Conservation (phyloP, 768 basidiomycete species). For the Rhodosporidiobolus odoratus region DNA sequence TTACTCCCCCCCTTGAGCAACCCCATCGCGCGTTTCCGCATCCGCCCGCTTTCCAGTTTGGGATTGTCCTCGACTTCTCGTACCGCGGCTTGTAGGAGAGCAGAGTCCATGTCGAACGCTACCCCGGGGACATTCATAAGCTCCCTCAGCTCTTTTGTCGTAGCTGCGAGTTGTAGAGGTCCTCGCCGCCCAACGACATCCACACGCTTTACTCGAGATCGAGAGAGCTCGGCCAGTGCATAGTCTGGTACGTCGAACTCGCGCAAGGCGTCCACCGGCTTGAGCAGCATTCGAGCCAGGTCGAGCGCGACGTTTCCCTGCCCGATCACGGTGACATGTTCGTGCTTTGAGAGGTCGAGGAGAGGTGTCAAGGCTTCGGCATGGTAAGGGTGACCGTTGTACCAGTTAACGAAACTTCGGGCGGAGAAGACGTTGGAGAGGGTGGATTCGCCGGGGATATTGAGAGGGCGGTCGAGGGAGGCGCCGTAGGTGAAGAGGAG, state of each 20-base stretch:
- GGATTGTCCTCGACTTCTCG: conserved; percentile 34
- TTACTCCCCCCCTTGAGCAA: conserved; percentile 45
- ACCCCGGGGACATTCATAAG: conserved; percentile 62
- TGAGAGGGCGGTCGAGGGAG: conserved; percentile 56
- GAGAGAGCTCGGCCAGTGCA: conserved; percentile 63
- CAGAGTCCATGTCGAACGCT: conserved; percentile 52
- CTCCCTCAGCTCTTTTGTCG: conserved; percentile 87
- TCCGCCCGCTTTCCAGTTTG: conserved; percentile 43
- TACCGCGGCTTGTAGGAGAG: conserved; percentile 42
- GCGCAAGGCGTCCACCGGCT: conserved; percentile 57
- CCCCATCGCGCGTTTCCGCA: conserved; percentile 48
- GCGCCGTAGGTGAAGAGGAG: conserved; percentile 83
- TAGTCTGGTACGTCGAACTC: conserved; percentile 71
- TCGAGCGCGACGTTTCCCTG: conserved; percentile 95
- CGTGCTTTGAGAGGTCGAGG: conserved; percentile 55
- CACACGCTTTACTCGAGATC: conserved; percentile 65
- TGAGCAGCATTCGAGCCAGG: conserved; percentile 81
- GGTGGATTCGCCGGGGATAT: conserved; percentile 51
- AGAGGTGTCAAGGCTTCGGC: conserved; percentile 50
- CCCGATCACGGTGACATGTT: conserved; percentile 78
- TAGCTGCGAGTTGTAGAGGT: conserved; percentile 81
- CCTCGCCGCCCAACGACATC: conserved; percentile 80
- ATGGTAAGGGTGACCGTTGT: conserved; percentile 77
- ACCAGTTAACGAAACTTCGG: conserved; percentile 86
- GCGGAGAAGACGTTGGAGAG: conserved; percentile 63